These are phyloP conservation scores for Lachnellula subtilissima DNA, from an alignment of 2,329 filamentous ascomycete genomes.

Conservation along the genomic window DNA sequence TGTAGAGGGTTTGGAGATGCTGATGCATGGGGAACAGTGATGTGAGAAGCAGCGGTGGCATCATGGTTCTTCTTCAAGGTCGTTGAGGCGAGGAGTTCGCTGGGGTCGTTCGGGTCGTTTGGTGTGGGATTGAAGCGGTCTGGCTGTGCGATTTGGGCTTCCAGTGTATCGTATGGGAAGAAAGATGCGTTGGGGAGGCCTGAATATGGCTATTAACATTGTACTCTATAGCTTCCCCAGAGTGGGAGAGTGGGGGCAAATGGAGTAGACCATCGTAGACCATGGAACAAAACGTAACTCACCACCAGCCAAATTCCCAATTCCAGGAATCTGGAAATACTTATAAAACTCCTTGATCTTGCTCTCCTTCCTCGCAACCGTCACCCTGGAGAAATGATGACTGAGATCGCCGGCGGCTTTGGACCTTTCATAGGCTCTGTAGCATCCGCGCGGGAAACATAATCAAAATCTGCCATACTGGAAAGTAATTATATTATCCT, in stretches of 20 bases:
- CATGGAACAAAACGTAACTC: constrained; percentile 24
- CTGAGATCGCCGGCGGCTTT: constrained; percentile 61
- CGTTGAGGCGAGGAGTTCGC: constrained; percentile 33
- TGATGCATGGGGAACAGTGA: constrained; percentile 68
- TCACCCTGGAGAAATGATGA: constrained; percentile 70
- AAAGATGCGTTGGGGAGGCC: constrained; percentile 75
- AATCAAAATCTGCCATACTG: constrained; percentile 25
- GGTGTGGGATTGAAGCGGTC: constrained; percentile 69
- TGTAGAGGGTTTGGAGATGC: constrained; percentile 52
- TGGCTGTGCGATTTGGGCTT: constrained; percentile 71
- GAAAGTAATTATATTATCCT: not conserved
- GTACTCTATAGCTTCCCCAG: not conserved
- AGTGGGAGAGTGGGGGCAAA: not conserved
- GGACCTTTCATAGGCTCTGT: constrained; percentile 6
- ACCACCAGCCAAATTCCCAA: constrained; percentile 60
- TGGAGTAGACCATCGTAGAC: no score
- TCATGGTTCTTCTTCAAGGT: constrained; percentile 24
- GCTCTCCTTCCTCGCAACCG: constrained; percentile 60
- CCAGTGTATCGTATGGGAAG: constrained; percentile 88
- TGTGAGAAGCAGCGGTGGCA: constrained; percentile 38
- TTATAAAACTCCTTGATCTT: constrained; percentile 80
- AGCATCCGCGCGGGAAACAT: constrained; percentile 15
- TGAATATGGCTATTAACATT: constrained; percentile 12
- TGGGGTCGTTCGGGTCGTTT: constrained; percentile 47
- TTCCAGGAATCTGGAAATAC: constrained; percentile 66